Evolutionary conservation across 768 basidiomycete species (phyloP), one percentile per base, ranked within the genome.

Genomic region (Kwoniella sp.): DNA sequence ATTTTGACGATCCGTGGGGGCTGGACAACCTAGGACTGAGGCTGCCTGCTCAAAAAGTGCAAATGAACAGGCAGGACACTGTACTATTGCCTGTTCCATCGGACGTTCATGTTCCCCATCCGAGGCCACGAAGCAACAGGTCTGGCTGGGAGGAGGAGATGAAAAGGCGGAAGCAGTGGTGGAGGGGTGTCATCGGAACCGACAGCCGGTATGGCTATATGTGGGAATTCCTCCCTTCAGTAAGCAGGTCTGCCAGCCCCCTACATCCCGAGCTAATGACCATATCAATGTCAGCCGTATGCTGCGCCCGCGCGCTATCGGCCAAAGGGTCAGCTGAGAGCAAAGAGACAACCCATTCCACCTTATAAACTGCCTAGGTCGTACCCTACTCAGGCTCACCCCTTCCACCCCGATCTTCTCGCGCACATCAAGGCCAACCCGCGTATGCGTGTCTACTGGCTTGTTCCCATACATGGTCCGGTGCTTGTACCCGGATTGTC

Each of bases 391-490:
- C n/a, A 33, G 9, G 12, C 46, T 25, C 62, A 68, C 26, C 66
- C 67, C 0, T 68, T 60, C 26, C 66, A 68, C 38, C 67, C 69
- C 1, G 36, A 53, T 34, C 34, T 68, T 7, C 17, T 19, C 2
- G 28, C 32, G 3, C 63, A 63, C 45, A 56, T 65, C 53, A 3
- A 10, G 2, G n/a, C 25, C 8, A 23, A 57, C 8, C 62, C 62
- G 4, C 11, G 43, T 19, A 41, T 32, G 5, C 45, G 65, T 12
- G 55, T 71, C 2, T 50, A 67, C 25, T 71, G 70, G 70, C 25
- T 67, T 2, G 66, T 71, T 28, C 70, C 70, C 0, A 42, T 71
- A 7, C 58, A 68, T 41, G 67, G 67, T 5, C 63, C 63, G 2
- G 62, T 71, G 20, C 11, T 56, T 4, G 43, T 71, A 1, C 67